Base-by-base conservation (phyloP, 768 basidiomycete genomes). In the Suillus fuscotomentosus region DNA sequence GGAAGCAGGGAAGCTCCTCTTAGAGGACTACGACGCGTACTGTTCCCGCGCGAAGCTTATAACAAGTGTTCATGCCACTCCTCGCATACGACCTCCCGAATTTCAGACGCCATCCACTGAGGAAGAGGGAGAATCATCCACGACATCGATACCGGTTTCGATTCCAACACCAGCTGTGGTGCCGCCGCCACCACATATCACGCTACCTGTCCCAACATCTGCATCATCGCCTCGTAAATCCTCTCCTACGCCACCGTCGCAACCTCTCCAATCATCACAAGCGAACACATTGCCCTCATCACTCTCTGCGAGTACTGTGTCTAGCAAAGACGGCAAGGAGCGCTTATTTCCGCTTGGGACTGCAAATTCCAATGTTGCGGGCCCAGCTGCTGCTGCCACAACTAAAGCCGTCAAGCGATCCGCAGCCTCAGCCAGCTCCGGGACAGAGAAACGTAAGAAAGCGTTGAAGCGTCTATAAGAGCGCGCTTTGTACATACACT, bases 21-120 rank as follows among this genome's bases (percentile, higher is more conserved):
- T 97, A 54, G 93, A 97, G 73, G 88, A 96, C 66, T 99, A 97
- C 75, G 86, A 90, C 56, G 89, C 85, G 70, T 98, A 97, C 72
- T 94, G 88, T 76, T 83, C 86, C 67, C 89, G 95, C 61, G 95
- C 95, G 17, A 88, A 85, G 73, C 84, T 97, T 24, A 94, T 97
- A 70, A 96, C 95, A 31, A 88, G 86, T 66, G 93, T 98, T 20
- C 96, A 98, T 72, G 96, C 95, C 43, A 93, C 90, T 22, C 91
- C 92, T 11, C 86, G 88, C 67, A 85, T 83, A 60, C 81, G 84
- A 66, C 93, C 92, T 34, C 81, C 78, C 2, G 92, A 94, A 73
- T 94, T 94, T 69, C 82, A 88, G 66, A 79, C 79, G 3, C 81
- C 83, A 2, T 73, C 79, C 39, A 65, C 70, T 8, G 63, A 61